Evolutionary conservation across 805 yeast species (phyloP).

Genomic region (Lipomyces chichibuensis): DNA sequence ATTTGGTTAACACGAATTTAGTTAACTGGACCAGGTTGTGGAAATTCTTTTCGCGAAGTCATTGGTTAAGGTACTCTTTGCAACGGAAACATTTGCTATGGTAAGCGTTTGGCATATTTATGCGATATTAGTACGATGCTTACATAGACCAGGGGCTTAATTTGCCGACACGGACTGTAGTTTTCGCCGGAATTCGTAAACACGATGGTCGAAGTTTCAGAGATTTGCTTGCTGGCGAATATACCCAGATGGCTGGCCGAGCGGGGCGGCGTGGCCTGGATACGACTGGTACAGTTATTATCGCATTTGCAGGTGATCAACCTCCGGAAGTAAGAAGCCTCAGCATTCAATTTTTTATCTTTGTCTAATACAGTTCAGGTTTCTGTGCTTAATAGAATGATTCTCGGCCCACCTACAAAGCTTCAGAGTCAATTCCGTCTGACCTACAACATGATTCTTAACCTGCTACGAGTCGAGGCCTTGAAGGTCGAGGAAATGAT

Average conservation of each 20-base stretch:
- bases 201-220: slow-evolving; percentile 89
- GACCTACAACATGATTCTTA: slow-evolving; percentile 94
- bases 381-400: slow-evolving; percentile 65
- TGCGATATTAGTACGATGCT: background rate
- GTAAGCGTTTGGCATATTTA: slow-evolving; percentile 4
- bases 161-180: slow-evolving; percentile 94
- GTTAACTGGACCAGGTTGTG: slow-evolving; percentile 51
- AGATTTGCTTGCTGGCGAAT: slow-evolving; percentile 89
- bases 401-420: slow-evolving; percentile 87
- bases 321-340: slow-evolving; percentile 37
- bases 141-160: slow-evolving; percentile 63
- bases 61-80: slow-evolving; percentile 85
- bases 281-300: slow-evolving; percentile 88
- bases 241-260: slow-evolving; percentile 98
- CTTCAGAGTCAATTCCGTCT: slow-evolving; percentile 88
- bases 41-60: slow-evolving; percentile 89
- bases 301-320: slow-evolving; percentile 61
- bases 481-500: slow-evolving; percentile 97
- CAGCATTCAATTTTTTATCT: background rate
- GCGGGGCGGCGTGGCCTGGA: slow-evolving; percentile 98
- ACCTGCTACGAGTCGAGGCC: slow-evolving; percentile 89
- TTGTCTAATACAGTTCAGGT: background rate
- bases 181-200: slow-evolving; percentile 80
- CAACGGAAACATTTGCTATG: slow-evolving; percentile 99
- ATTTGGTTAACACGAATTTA: background rate